Evolutionary conservation across 495 filamentous ascomycete genomes (phyloP).

Genomic region (Pseudevernia furfuracea): DNA sequence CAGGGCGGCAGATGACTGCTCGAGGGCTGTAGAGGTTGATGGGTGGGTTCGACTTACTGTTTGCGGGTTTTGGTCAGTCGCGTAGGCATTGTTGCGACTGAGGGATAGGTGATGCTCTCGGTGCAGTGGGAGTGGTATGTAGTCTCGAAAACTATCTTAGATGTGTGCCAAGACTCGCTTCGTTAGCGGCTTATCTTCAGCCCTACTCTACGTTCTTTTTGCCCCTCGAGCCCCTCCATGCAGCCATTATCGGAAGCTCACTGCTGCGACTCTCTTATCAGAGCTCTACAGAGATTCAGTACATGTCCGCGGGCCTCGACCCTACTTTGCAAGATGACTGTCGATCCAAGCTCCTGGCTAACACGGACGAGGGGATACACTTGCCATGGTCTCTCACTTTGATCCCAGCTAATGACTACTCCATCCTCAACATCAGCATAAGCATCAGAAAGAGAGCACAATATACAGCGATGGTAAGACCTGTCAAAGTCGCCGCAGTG

Average conservation of each 20-base stretch:
- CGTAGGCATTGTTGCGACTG: slow-evolving; percentile 60
- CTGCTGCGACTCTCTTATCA: no score
- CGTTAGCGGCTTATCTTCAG: slow-evolving; percentile 3
- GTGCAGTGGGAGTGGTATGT: slow-evolving; percentile 2
- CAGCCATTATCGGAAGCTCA: no score
- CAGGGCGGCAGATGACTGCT: slow-evolving; percentile 20
- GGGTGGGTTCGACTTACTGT: slow-evolving; percentile 50
- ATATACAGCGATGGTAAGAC: neutral
- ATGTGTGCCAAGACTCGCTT: slow-evolving; percentile 20
- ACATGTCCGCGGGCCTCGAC: neutral
- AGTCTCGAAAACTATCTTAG: neutral
- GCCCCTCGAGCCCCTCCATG: no score
- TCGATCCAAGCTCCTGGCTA: neutral
- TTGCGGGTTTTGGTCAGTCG: slow-evolving; percentile 75
- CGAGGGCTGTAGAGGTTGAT: slow-evolving; percentile 21
- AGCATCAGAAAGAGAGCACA: neutral
- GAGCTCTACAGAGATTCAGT: neutral
- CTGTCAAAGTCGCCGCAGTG: slow-evolving; percentile 18
- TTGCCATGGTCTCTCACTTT: neutral
- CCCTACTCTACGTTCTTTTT: neutral
- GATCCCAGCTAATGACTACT: neutral
- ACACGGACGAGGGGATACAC: neutral
- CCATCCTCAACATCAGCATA: neutral
- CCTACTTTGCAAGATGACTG: neutral
- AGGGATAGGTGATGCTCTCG: neutral